Percentiles rank a stretch among this genome's conserved stretches.
phyloP scores from a whole-genome alignment of 2,329 filamentous ascomycete genomes.

The Colletotrichum agaves region DNA sequence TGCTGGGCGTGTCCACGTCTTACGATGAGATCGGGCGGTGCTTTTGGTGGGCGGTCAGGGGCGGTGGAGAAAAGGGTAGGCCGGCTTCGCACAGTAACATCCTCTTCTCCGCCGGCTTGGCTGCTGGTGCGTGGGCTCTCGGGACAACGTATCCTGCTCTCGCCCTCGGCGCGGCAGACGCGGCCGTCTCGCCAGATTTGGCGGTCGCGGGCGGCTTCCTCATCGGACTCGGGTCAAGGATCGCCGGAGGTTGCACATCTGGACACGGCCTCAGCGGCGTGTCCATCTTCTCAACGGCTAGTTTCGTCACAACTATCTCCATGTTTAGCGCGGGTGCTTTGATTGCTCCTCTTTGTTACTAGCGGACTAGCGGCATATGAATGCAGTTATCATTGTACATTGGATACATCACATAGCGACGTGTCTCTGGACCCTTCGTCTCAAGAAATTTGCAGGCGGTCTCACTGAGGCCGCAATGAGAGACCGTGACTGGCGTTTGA shows the following conservation, averaged over 20 bases:
- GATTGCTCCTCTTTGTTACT: constrained; percentile 40
- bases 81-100: constrained; percentile 55
- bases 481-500: too few species aligned
- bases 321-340: constrained; percentile 64
- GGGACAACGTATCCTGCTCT: constrained; percentile 47
- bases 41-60: constrained; percentile 56
- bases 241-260: constrained; percentile 75
- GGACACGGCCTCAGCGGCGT: constrained; percentile 77
- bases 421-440: neutral
- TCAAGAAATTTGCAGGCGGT: neutral
- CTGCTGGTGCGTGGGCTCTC: constrained; percentile 57
- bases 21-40: constrained; percentile 70
- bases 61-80: constrained; percentile 41
- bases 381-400: neutral
- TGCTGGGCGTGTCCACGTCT: constrained; percentile 70
- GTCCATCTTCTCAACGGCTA: constrained; percentile 69
- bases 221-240: constrained; percentile 68
- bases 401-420: neutral
- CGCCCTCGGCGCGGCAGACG: constrained; percentile 40
- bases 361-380: constrained; percentile 30
- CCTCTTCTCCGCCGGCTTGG: constrained; percentile 63
- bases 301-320: constrained; percentile 68
- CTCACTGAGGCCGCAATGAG: neutral
- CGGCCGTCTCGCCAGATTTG: constrained; percentile 48
- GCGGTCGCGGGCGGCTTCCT: constrained; percentile 65